Evolutionary conservation across 306 rosid species (phyloP), one percentile per base, ranked within the genome.

Genomic region (Acacia crassicarpa): DNA sequence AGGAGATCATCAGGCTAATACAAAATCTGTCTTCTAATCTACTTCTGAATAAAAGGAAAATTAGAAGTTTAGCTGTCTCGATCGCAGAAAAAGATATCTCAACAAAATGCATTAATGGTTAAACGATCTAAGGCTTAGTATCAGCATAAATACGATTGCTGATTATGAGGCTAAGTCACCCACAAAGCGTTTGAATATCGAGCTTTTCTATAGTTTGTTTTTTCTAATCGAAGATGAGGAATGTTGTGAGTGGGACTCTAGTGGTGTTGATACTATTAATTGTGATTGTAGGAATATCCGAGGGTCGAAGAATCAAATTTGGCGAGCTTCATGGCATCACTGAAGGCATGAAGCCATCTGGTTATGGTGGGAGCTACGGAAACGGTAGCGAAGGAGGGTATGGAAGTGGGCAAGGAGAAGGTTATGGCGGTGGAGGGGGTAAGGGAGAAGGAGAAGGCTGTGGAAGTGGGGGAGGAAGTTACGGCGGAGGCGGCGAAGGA

Each of bases 171-270:
- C 73, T 40, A 40, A 68, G 6, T 68, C 49, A 10, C 74, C 32
- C 19, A 41, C 22, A 48, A 43, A 69, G 54, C 54, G 20, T 35
- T 38, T 67, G 4, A n/a, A 48, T 76, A 73, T 62, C 6, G 61
- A n/a, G 32, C 27, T 66, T 38, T 58, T 15, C 1, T 17, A 35
- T 33, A 51, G 7, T 79, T 4, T 72, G 32, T 22, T 27, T 30
- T 44, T 40, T 19, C n/a, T 9, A 87, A 30, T 63, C 6, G 20
- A 89, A 82, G 81, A 92, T 92, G 95, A 89, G 83, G 54, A 89
- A 79, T 51, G 41, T 79, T 72, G 73, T 48, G 0, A 84, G 77
- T 65, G 78, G 58, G 78, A 67, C 17, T 2, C 54, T 43, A 27
- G 61, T 88, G 77, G 82, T 43, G 76, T 76, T 91, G 81, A 58